Conservation (phyloP, 1,139 yeast genomes). For the Kluyveromyces sp. region DNA sequence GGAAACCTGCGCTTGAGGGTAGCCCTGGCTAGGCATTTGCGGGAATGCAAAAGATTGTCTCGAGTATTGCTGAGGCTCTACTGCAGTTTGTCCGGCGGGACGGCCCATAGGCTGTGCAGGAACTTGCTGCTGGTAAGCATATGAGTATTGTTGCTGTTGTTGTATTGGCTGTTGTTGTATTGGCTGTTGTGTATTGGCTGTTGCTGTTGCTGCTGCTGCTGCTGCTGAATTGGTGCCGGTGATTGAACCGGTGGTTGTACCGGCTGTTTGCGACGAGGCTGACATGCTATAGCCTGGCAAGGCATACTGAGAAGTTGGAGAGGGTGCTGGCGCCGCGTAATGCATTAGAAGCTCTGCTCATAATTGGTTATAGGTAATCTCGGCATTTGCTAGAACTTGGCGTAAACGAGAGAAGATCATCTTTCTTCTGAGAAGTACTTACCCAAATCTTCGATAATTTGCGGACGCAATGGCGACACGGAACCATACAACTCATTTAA, state of each 20-base stretch:
- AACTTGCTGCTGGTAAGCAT: no score
- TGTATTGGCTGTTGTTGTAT: constrained; percentile 1
- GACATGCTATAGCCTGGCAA: not conserved
- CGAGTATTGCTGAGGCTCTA: no score
- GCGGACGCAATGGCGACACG: constrained; percentile 65
- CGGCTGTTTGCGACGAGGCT: constrained; percentile 3
- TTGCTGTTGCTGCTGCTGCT: not conserved
- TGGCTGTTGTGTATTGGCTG: constrained; percentile 1
- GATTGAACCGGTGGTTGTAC: constrained; percentile 6
- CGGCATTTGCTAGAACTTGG: constrained; percentile 59
- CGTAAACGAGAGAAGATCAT: constrained; percentile 70
- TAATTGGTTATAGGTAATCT: constrained; percentile 59
- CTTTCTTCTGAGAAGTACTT: constrained; percentile 65
- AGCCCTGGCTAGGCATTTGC: no score
- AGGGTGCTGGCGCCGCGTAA: constrained; percentile 10
- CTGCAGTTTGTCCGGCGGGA: no score
- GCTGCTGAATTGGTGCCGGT: not conserved
- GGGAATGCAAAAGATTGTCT: no score
- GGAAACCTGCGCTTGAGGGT: no score
- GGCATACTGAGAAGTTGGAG: constrained; percentile 4
- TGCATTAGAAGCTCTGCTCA: constrained; percentile 37
- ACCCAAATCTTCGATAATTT: constrained; percentile 68
- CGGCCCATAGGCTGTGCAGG: no score
- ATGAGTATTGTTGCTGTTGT: no score
- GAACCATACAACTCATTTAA: constrained; percentile 56